A percentile compares a stretch with the other conserved stretches of the same genome.
These are phyloP conservation scores for Thymus mandschuricus DNA, from an alignment of 257 asterid species.

Conservation along the genomic window DNA sequence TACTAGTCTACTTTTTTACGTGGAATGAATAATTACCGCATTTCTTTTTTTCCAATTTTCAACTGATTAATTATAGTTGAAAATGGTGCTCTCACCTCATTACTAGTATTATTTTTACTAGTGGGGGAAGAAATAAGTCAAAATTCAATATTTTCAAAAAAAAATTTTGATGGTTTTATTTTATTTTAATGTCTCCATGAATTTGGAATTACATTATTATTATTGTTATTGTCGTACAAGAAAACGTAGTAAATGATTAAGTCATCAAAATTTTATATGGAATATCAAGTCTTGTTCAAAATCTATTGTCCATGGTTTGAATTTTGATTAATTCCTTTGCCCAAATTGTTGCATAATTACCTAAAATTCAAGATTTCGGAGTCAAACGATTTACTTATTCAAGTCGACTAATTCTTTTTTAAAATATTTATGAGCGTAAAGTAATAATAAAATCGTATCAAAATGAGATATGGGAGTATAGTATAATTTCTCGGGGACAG, in stretches of 20 bases:
- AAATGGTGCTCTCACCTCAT: background rate
- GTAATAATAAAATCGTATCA: background rate
- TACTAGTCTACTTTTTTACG: background rate
- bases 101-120: slow-evolving; percentile 3
- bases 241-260: background rate
- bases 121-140: slow-evolving; percentile 20
- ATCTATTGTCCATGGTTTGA: background rate
- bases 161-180: background rate
- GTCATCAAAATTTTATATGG: background rate
- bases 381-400: background rate
- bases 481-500: background rate
- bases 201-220: background rate
- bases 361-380: background rate
- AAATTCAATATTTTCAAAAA: background rate
- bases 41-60: background rate
- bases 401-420: background rate
- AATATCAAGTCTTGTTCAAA: background rate
- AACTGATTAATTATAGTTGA: slow-evolving; percentile 16
- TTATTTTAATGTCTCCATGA: slow-evolving; percentile 17
- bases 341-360: background rate
- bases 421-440: background rate
- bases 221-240: background rate
- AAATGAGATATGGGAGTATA: too few relatives aligned
- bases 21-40: slow-evolving; percentile 11
- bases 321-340: background rate